Base-by-base conservation (phyloP, 352 stramenopile species). In the Aphanomyces astaci region DNA sequence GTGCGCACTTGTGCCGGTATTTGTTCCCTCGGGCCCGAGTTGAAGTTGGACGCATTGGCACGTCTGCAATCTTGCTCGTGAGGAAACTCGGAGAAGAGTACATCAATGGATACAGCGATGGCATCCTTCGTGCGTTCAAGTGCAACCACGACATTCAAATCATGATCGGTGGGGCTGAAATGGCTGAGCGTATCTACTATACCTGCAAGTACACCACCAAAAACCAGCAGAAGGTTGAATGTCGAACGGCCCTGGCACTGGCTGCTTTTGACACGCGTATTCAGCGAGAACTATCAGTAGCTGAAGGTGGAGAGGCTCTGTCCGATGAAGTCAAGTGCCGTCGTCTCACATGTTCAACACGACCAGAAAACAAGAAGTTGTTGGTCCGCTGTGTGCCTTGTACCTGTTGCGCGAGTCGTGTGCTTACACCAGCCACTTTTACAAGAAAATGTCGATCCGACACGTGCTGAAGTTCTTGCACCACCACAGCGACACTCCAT, bases 111-210 rank as follows among this genome's bases (percentile, higher is more conserved):
- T 66, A 63, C 39, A 72, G 64, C 19, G 1, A 22, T 13, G 57
- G 46, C 11, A 60, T 66, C 19, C 63, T 72, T 53, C 33, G 33
- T 10, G 30, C 52, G n/a, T 72, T 72, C 49, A 72, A 72, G 45
- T 72, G 33, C 54, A 72, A 72, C n/a, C 65, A 72, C 13, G 65
- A 66, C 1, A 62, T 72, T 25, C 65, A 72, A 52, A 33, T 68
- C 1, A 51, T 72, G 40, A 49, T 49, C 40, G 0, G 40, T 72
- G 9, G 65, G 40, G 25, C 52, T 22, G 17, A 66, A 67, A 45
- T 13, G 55, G 30, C 49, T 45, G 27, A 72, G 17, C 28, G 66
- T 25, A 66, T 67, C 24, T 63, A 63, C 22, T 72, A 65, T 28
- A 48, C 25, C 49, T 60, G 48, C 43, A 62, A 72, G 46, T 66